These are phyloP conservation scores for Epichloe coenophiala DNA, from an alignment of 2,329 filamentous ascomycete species.

Conservation along the genomic window DNA sequence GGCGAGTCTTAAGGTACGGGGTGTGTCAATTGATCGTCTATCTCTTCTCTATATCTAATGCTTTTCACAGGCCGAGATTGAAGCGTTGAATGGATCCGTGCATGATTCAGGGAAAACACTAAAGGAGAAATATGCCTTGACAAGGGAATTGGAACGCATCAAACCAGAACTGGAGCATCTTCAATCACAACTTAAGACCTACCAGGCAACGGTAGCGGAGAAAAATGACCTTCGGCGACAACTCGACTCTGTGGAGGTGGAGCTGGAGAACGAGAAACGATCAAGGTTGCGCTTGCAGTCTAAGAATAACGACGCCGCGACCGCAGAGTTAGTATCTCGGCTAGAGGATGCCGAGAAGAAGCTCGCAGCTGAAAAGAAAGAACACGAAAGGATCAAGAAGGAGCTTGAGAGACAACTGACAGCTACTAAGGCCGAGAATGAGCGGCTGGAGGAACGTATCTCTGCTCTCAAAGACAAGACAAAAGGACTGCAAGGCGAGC, in stretches of 20 bases:
- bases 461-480: constrained; percentile 58
- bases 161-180: constrained; percentile 45
- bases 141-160: constrained; percentile 36
- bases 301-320: constrained; percentile 23
- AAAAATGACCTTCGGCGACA: constrained; percentile 71
- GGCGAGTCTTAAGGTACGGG: constrained; percentile 31
- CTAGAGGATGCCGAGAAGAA: constrained; percentile 24
- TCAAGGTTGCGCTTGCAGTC: constrained; percentile 19
- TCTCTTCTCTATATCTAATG: neutral
- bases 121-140: constrained; percentile 40
- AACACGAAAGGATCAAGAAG: constrained; percentile 31
- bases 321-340: constrained; percentile 27
- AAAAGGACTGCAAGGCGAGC: constrained; percentile 54
- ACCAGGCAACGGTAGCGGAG: constrained; percentile 60
- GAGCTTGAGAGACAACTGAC: constrained; percentile 39
- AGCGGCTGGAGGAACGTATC: constrained; percentile 56
- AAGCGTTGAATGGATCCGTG: constrained; percentile 51
- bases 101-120: constrained; percentile 59
- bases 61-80: constrained; percentile 50
- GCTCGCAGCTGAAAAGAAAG: constrained; percentile 27
- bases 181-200: constrained; percentile 38
- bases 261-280: constrained; percentile 63
- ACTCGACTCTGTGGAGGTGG: constrained; percentile 61
- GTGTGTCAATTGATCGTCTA: too few relatives aligned
- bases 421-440: constrained; percentile 48